Conservation (phyloP, 352 stramenopile genomes). For the Phytophthora cactorum region DNA sequence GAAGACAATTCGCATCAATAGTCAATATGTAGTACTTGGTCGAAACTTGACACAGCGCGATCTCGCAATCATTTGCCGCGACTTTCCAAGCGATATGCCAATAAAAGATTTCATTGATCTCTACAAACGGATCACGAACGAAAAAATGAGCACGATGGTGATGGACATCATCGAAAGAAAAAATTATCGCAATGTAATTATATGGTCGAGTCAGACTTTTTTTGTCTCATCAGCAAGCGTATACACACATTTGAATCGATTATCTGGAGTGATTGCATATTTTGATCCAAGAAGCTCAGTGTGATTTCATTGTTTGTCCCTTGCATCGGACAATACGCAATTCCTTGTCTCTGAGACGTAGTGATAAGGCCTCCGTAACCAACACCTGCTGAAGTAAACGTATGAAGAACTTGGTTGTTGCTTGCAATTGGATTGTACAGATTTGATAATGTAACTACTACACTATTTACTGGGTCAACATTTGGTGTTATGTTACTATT, state of each 20-base stretch:
- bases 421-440: constrained; percentile 28
- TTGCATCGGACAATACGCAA: neutral
- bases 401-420: constrained; percentile 31
- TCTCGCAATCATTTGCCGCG: constrained; percentile 14
- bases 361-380: constrained; percentile 3
- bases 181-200: constrained; percentile 21
- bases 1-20: constrained; percentile 25
- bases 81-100: constrained; percentile 15
- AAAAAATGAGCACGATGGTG: constrained; percentile 18
- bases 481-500: constrained; percentile 3
- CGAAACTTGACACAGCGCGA: constrained; percentile 19
- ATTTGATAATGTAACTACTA: constrained; percentile 21
- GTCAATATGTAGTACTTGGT: constrained; percentile 19
- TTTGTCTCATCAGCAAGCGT: constrained; percentile 19
- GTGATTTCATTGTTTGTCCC: neutral
- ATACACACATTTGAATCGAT: constrained; percentile 26
- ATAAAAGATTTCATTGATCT: constrained; percentile 21
- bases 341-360: neutral
- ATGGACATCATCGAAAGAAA: constrained; percentile 27
- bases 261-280: constrained; percentile 5
- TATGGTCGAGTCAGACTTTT: constrained; percentile 21
- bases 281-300: neutral
- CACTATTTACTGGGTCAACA: constrained; percentile 14
- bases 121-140: constrained; percentile 18
- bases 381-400: constrained; percentile 26